Evolutionary conservation across 306 rosid genomes (phyloP), one percentile per base, ranked within the genome.

Genomic region (Medicago lupulina): DNA sequence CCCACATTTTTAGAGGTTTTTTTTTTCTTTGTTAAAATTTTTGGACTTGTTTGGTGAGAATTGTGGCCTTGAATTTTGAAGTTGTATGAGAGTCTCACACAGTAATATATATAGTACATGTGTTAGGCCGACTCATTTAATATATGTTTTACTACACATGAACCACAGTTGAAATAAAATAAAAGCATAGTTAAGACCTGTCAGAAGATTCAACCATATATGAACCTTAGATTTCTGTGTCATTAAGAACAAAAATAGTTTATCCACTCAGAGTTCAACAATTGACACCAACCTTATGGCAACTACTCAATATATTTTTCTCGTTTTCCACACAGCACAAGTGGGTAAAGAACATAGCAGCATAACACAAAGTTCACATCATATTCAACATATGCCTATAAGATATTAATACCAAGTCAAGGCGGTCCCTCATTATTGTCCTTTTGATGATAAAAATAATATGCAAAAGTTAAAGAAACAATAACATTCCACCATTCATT

Each of bases 201-300:
- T 58, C 64, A 23, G 64, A 58, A 23, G 38, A 58, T 58, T 17
- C 39, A 58, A 58, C 64, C 39, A 58, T 11, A 58, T 39, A 58
- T 23, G 3, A 58, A 23, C 64, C 64, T 23, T 58, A 12, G 64
- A 58, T 23, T 58, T 57, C 7, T 19, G 3, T 10, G 6, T 57
- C 25, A 19, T 57, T 9, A 21, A n/a, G n/a, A n/a, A n/a, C n/a
- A n/a, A 61, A 36, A 61, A 61, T 34, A 31, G 3, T 31, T 61
- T 61, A 61, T 60, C 66, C 39, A 28, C 11, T 13, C 16, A 13
- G 1, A 13, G 12, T 60, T 60, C 2, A 60, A 18, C 66, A 28
- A 60, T 28, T 60, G 5, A 60, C 41, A 60, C 41, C 41, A 60
- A 60, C 65, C 14, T 28, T 19, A 14, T 31, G 10, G 67, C 19